phyloP scores from a whole-genome alignment of 371 early-diverging fungal species.

The Homolaphlyctis polyrhiza region DNA sequence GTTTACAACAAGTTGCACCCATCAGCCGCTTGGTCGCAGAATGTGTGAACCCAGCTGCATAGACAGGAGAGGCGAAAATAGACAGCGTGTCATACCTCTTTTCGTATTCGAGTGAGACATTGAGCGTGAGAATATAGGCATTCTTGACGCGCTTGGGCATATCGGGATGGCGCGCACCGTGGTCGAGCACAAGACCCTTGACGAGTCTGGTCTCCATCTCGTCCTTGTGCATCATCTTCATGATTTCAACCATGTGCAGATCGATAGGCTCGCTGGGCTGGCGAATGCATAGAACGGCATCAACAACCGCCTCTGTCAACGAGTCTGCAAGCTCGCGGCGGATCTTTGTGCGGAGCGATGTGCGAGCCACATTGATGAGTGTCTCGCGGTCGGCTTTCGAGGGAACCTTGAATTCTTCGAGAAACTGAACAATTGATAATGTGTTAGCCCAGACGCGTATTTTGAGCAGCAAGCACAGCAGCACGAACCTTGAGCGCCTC shows the following conservation, averaged over 20 bases:
- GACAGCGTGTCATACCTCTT: constrained; percentile 62
- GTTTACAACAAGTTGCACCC: background rate
- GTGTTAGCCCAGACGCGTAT: background rate
- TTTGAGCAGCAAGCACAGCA: background rate
- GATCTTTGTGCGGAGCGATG: constrained; percentile 95
- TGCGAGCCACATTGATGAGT: constrained; percentile 88
- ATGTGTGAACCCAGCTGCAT: background rate
- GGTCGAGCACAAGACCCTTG: constrained; percentile 98
- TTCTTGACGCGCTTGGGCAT: constrained; percentile 98
- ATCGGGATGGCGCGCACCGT: constrained; percentile 99
- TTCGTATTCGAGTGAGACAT: constrained; percentile 99
- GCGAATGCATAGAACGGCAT: constrained; percentile 88
- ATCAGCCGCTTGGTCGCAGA: background rate
- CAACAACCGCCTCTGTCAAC: constrained; percentile 93
- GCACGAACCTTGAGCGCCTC: constrained; percentile 87
- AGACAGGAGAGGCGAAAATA: no score
- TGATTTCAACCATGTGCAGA: constrained; percentile 99
- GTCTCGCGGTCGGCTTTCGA: constrained; percentile 82
- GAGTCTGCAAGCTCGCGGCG: constrained; percentile 83
- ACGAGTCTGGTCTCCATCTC: constrained; percentile 93
- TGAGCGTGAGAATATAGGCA: constrained; percentile 92
- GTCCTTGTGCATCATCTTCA: constrained; percentile 99
- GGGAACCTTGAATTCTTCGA: constrained; percentile 78
- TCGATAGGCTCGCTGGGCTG: constrained; percentile 83
- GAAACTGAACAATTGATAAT: no score